Percentiles rank a stretch among this genome's conserved stretches.
Evolutionary conservation across 495 filamentous ascomycete species (phyloP).

Genomic region (Friedmanniomyces simplex): DNA sequence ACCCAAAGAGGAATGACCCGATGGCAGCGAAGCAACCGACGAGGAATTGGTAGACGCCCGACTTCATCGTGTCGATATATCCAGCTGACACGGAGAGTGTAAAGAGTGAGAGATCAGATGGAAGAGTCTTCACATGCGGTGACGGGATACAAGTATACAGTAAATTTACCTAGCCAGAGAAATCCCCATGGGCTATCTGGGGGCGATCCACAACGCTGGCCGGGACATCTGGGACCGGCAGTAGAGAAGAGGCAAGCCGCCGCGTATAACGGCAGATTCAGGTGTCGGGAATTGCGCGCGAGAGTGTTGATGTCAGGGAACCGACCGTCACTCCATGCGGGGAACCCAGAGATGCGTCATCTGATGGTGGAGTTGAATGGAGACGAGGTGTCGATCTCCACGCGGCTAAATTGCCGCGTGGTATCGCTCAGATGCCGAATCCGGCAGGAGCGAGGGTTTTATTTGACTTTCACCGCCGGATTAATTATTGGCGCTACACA

Average conservation of each 20-base stretch:
- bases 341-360: neutral
- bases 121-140: too few relatives aligned
- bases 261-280: neutral
- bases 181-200: neutral
- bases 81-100: too few relatives aligned
- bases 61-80: slow-evolving; percentile 10
- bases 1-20: slow-evolving; percentile 22
- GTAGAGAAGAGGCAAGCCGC: neutral
- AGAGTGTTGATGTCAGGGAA: neutral
- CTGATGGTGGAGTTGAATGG: neutral
- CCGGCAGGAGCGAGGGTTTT: neutral
- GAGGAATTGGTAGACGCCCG: slow-evolving; percentile 21
- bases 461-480: neutral
- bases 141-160: too few relatives aligned
- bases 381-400: neutral
- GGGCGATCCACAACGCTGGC: neutral
- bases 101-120: too few relatives aligned
- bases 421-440: neutral
- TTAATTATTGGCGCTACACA: neutral
- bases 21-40: slow-evolving; percentile 21
- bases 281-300: neutral
- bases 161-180: neutral
- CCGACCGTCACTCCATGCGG: neutral
- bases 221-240: neutral
- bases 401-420: neutral